These are phyloP conservation scores for Aegilops umbellulata DNA, from an alignment of 176 grass and related monocot genomes.

Conservation along the genomic window DNA sequence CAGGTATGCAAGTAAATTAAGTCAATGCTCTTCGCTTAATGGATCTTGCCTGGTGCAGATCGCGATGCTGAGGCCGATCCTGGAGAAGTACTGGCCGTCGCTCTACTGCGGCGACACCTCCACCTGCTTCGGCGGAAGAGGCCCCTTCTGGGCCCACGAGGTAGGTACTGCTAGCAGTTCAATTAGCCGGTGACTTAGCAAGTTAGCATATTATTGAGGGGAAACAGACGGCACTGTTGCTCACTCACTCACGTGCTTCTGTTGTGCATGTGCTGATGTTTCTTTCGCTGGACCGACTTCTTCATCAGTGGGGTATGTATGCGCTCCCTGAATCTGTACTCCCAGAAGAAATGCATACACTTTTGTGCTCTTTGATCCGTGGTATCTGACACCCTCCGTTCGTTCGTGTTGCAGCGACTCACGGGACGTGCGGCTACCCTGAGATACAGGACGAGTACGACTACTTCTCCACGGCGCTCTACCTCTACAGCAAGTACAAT, in stretches of 20 bases:
- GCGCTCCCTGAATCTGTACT: slow-evolving; percentile 30
- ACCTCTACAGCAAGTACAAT: slow-evolving; percentile 87
- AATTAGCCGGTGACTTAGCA: no score
- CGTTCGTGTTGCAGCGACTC: slow-evolving; percentile 62
- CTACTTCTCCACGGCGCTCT: slow-evolving; percentile 78
- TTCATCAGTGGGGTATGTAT: slow-evolving; percentile 83
- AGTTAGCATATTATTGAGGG: no score
- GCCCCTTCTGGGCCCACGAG: slow-evolving; percentile 87
- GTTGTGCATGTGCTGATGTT: slow-evolving; percentile 47
- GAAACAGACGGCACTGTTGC: not conserved
- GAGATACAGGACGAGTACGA: slow-evolving; percentile 86
- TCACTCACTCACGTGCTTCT: not conserved
- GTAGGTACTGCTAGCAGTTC: slow-evolving; percentile 50
- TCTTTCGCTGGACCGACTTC: not conserved
- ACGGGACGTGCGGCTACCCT: slow-evolving; percentile 90
- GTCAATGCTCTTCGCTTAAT: not conserved
- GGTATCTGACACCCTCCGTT: not conserved
- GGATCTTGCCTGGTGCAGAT: slow-evolving; percentile 40
- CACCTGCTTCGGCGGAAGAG: slow-evolving; percentile 76
- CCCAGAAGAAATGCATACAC: not conserved
- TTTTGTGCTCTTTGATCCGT: no score
- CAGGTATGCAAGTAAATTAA: not conserved
- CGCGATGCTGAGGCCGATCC: slow-evolving; percentile 56
- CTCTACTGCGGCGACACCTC: slow-evolving; percentile 66
- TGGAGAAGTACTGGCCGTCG: slow-evolving; percentile 88